phyloP scores from a whole-genome alignment of 2,329 filamentous ascomycete genomes.

The Cladosporium sp. region DNA sequence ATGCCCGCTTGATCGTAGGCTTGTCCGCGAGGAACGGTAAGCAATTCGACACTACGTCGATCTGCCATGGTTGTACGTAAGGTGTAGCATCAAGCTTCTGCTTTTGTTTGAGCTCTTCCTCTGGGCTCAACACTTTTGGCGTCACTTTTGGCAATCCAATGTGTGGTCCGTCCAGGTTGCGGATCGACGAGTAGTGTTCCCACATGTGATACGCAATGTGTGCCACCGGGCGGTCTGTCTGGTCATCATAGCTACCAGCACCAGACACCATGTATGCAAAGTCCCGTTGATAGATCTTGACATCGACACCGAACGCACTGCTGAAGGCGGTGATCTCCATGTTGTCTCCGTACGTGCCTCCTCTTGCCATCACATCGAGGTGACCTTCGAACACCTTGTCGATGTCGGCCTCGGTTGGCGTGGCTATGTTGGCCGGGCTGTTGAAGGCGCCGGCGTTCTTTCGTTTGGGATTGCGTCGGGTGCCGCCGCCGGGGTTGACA shows the following conservation, averaged over 20 bases:
- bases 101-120: slow-evolving; percentile 43
- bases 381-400: slow-evolving; percentile 56
- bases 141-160: slow-evolving; percentile 54
- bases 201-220: slow-evolving; percentile 55
- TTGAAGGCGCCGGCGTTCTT: slow-evolving; percentile 53
- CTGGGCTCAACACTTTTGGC: slow-evolving; percentile 38
- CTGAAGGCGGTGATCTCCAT: slow-evolving; percentile 68
- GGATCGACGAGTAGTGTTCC: slow-evolving; percentile 68
- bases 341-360: slow-evolving; percentile 65
- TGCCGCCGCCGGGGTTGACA: slow-evolving; percentile 54
- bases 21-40: slow-evolving; percentile 54
- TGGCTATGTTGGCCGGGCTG: slow-evolving; percentile 46
- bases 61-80: slow-evolving; percentile 54
- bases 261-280: slow-evolving; percentile 52
- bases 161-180: slow-evolving; percentile 60
- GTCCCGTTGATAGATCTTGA: slow-evolving; percentile 61
- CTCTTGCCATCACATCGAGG: slow-evolving; percentile 60
- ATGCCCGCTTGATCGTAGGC: slow-evolving; percentile 52
- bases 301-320: slow-evolving; percentile 60
- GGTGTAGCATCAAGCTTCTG: slow-evolving; percentile 41
- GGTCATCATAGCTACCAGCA: slow-evolving; percentile 34
- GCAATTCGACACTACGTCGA: slow-evolving; percentile 53
- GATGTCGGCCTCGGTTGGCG: slow-evolving; percentile 55
- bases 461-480: slow-evolving; percentile 59
- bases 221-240: slow-evolving; percentile 39